Conservation (phyloP, 2,329 filamentous ascomycete genomes). For the Xylariaceae sp. region DNA sequence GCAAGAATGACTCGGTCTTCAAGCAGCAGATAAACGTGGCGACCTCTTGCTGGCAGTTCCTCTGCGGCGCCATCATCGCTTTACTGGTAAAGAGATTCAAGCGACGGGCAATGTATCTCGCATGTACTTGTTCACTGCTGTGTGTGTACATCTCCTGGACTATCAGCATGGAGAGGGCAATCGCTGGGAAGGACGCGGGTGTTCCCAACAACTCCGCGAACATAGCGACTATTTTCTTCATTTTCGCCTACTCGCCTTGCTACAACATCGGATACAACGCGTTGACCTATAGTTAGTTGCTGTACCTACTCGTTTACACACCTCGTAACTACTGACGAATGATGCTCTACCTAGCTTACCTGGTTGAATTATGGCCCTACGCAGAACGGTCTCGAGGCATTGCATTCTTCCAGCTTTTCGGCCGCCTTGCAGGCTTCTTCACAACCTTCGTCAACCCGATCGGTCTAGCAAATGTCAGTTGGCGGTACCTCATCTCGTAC, state of each 20-base stretch:
- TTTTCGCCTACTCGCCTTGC: slow-evolving; percentile 60
- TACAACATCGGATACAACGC: slow-evolving; percentile 71
- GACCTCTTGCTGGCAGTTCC: slow-evolving; percentile 48
- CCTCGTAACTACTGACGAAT: slow-evolving; percentile 2
- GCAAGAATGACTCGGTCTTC: slow-evolving; percentile 43
- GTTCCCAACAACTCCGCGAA: slow-evolving; percentile 32
- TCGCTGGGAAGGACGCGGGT: slow-evolving; percentile 37
- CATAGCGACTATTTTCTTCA: slow-evolving; percentile 54
- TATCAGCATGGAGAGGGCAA: slow-evolving; percentile 46
- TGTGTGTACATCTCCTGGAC: slow-evolving; percentile 55
- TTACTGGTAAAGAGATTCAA: slow-evolving; percentile 44
- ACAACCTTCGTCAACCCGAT: slow-evolving; percentile 50
- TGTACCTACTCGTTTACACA: not conserved
- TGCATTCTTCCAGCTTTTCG: slow-evolving; percentile 59
- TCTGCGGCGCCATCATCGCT: slow-evolving; percentile 46
- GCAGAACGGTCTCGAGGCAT: slow-evolving; percentile 60
- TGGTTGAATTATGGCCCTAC: slow-evolving; percentile 62
- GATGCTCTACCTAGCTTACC: slow-evolving; percentile 46
- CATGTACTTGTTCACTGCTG: slow-evolving; percentile 47
- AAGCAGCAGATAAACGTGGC: slow-evolving; percentile 52
- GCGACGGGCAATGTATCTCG: slow-evolving; percentile 42
- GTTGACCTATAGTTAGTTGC: slow-evolving; percentile 60
- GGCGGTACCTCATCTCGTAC: slow-evolving; percentile 49
- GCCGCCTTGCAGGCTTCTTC: slow-evolving; percentile 45
- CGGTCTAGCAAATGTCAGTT: slow-evolving; percentile 42